Conservation (phyloP, 106 monocot genomes). For the Allium cepa region DNA sequence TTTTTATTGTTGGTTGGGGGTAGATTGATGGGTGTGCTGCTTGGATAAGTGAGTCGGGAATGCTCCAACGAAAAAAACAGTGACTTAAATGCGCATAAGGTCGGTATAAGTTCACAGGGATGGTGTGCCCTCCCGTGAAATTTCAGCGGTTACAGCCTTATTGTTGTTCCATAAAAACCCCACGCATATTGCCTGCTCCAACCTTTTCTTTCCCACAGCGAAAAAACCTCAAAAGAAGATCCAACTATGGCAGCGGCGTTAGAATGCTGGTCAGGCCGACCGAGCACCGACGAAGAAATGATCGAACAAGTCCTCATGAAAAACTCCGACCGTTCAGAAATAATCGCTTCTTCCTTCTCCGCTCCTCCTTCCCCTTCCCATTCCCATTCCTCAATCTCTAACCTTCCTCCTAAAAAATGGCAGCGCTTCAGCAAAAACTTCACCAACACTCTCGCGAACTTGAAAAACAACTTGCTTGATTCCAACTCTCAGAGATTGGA, state of each 20-base stretch:
- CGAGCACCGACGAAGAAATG: conserved; percentile 95
- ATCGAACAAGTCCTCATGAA: conserved; percentile 94
- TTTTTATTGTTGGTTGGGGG: no score
- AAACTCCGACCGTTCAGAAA: conserved; percentile 71
- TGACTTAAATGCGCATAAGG: no score
- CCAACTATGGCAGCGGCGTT: conserved; percentile 69
- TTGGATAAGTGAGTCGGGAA: no score
- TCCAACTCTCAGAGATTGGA: conserved; percentile 8
- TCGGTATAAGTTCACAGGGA: no score
- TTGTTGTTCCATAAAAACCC: no score
- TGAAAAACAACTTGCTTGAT: conserved; percentile 67
- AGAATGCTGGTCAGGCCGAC: conserved; percentile 97
- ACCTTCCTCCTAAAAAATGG: conserved; percentile 19
- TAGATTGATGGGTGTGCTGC: no score
- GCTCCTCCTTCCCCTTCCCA: conserved; percentile 9
- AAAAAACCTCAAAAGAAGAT: no score
- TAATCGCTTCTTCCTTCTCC: conserved; percentile 17
- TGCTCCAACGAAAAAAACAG: no score
- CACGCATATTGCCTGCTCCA: no score
- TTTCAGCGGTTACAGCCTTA: no score
- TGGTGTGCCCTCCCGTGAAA: no score
- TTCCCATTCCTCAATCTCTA: neutral
- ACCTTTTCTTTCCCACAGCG: no score
- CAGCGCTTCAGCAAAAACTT: conserved; percentile 23
- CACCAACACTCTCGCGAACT: conserved; percentile 52